Base-by-base conservation (phyloP, 1,139 yeast species). In the Pichia sp. region DNA sequence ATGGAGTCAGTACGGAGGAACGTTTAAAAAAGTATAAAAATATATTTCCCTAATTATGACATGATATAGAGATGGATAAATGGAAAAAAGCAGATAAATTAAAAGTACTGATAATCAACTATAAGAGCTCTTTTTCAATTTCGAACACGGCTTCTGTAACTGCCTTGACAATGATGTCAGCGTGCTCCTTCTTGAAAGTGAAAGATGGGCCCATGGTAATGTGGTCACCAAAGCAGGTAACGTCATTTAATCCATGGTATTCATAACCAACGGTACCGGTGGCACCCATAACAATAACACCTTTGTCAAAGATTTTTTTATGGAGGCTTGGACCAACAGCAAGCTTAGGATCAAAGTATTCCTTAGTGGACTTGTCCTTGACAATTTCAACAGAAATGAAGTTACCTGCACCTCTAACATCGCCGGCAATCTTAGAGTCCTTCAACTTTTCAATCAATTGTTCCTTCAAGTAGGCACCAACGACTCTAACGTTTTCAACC, bases 321-420 rank as follows among this genome's bases (percentile, higher is more conserved):
- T 70, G 69, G 51, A 79, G 67, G 45, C 65, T 66, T 48, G 67
- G 64, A 31, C 73, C 76, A 45, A 75, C 67, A 32, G 69, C 67
- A 29, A 71, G 52, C 7, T 64, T 64, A 13, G 70, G 64, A 23
- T 71, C 72, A 59, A 79, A 79, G 8, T 75, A 71, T 60, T 78
- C 80, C 60, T 79, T 80, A 40, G 84, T 76, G 63, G 59, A 65
- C 57, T 72, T 74, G 64, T 81, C 74, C 62, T 80, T 75, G 56
- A 80, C 84, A 52, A 80, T 71, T 66, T 82, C 86, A 53, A 82
- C 66, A 10, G 80, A 71, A 81, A 85, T 75, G 68, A 82, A 82
- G 38, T 82, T 81, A 59, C 86, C 87, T 59, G 78, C 70, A 54
- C 87, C 87, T 70, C 87, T 75, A 55, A 81, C 77, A 56, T 81